Base-by-base conservation (phyloP, 129 eudicot species). In the Artemisia tridentata region DNA sequence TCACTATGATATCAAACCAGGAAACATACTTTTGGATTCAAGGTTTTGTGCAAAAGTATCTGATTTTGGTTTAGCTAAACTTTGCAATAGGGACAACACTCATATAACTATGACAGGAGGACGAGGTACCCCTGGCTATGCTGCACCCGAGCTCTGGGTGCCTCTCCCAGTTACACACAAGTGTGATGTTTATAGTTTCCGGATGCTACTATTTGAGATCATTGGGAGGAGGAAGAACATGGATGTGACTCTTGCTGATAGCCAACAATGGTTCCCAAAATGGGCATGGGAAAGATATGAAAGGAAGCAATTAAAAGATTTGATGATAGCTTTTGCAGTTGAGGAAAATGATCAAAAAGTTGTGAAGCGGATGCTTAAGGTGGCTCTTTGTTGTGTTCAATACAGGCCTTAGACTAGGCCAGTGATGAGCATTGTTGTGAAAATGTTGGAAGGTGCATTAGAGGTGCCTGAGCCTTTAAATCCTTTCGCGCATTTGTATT, bases 1-100 rank as follows among this genome's bases (percentile, higher is more conserved):
- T 51, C 83, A 79, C 51, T 79, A 79, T 1, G 79, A 79, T 79
- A 79, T 79, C 15, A 79, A 79, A 48, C 78, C 83, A 2, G 83
- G 38, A 4, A 79, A 79, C 57, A 51, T 79, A 4, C 75, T 73
- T 0, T 57, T 79, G 51, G 83, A 79, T 67, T 63, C 75, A n/a
- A 73, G 29, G 0, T 73, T 79, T 3, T 38, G 55, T 2, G 67
- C 83, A 17, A 79, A 79, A 49, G 83, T 79, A 2, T 79, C 79
- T 0, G 79, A 79, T 73, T 79, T 79, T 15, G 83, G 83, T 27
- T 68, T 79, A 56, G 83, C 83, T 1, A 73, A 79, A 29, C 75
- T 79, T 19, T 79, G 72, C 56, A 67, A 67, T 1, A 61, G 69
- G 41, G 83, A 68, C 7, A 61, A 43, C 29, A 67, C 79, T n/a